A percentile compares a stretch with the other conserved stretches of the same genome.
Evolutionary conservation across 2,329 filamentous ascomycete genomes (phyloP).

Genomic region (Botrytis tulipae): DNA sequence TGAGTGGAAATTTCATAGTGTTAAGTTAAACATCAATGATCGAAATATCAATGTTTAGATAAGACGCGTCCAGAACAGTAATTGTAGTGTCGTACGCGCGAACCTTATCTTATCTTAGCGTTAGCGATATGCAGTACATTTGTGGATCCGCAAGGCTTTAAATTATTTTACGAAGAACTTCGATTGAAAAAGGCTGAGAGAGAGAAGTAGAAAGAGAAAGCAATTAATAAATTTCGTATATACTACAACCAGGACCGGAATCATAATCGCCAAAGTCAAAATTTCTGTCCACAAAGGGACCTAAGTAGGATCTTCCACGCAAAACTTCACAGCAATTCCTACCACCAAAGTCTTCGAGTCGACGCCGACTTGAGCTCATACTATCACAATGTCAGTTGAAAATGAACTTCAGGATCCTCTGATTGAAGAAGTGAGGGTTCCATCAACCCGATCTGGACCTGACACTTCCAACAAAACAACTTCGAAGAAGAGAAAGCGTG

Average conservation of each 20-base stretch:
- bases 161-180: constrained; percentile 13
- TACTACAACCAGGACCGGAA: not conserved
- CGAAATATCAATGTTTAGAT: constrained; percentile 1
- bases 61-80: constrained; percentile 11
- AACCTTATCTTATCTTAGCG: constrained; percentile 22
- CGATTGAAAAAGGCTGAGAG: not conserved
- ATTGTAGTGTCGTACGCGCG: not conserved
- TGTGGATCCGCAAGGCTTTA: constrained; percentile 5
- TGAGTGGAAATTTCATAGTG: too few relatives aligned
- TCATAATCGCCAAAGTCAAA: not conserved
- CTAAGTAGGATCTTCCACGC: not conserved
- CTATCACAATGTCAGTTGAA: constrained; percentile 32
- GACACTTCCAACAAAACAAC: constrained; percentile 16
- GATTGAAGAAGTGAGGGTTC: constrained; percentile 31
- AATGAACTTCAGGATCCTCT: constrained; percentile 36
- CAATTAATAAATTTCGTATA: not conserved
- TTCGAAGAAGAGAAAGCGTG: constrained; percentile 38
- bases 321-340: not conserved
- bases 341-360: not conserved
- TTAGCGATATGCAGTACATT: not conserved
- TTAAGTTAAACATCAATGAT: not conserved
- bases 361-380: not conserved
- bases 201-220: not conserved
- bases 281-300: not conserved
- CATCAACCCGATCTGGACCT: constrained; percentile 28